Conservation (phyloP, 306 rosid genomes). For the Trifolium fragiferum region DNA sequence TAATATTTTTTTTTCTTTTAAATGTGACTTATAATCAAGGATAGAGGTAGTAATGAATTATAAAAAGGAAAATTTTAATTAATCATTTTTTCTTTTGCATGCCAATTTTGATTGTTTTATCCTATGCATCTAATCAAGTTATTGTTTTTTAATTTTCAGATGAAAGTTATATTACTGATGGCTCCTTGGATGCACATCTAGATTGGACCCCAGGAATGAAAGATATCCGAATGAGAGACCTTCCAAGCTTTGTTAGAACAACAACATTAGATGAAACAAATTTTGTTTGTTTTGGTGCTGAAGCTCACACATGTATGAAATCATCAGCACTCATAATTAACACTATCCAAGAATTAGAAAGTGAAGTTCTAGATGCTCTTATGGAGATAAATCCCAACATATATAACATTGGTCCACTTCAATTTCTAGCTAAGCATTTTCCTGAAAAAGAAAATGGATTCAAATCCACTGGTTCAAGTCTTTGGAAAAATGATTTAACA, state of each 20-base stretch:
- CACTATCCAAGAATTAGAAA: constrained; percentile 1
- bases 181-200: not conserved
- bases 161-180: constrained; percentile 21
- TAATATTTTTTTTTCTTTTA: too few species aligned
- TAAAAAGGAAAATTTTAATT: too few species aligned
- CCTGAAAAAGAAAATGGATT: not conserved
- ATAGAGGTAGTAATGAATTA: not conserved
- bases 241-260: constrained; percentile 32
- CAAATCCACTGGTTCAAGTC: not conserved
- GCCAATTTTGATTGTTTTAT: not conserved
- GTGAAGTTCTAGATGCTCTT: constrained; percentile 21
- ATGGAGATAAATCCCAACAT: constrained; percentile 8
- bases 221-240: constrained; percentile 13
- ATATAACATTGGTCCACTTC: constrained; percentile 24
- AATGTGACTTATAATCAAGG: not conserved
- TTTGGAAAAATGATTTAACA: constrained; percentile 22
- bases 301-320: constrained; percentile 1
- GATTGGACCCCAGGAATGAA: constrained; percentile 17
- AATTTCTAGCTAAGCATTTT: constrained; percentile 6
- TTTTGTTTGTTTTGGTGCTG: not conserved
- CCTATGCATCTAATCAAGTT: not conserved
- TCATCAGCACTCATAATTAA: constrained; percentile 19
- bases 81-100: not conserved
- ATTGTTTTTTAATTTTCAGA: not conserved
- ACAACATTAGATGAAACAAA: not conserved